These are phyloP conservation scores for Sanguinoderma infundibulare DNA, from an alignment of 1,284 basidiomycete species.

Conservation along the genomic window DNA sequence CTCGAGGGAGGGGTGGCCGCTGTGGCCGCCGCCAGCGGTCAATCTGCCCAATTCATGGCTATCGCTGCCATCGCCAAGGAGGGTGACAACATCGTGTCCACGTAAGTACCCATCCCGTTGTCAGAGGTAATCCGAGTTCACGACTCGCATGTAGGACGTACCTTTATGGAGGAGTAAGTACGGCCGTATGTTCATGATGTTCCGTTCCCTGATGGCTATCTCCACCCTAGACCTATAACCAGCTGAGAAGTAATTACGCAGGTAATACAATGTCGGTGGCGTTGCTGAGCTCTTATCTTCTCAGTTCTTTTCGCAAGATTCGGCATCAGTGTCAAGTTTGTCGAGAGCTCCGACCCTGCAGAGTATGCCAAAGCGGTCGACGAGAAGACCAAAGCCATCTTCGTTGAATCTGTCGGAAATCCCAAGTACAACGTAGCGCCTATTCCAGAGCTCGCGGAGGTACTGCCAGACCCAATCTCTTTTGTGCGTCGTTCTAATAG, in stretches of 20 bases:
- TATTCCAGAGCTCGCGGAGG: constrained; percentile 79
- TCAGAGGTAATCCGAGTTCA: background rate
- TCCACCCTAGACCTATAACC: constrained; percentile 73
- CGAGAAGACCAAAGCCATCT: constrained; percentile 79
- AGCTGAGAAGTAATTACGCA: constrained; percentile 70
- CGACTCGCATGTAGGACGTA: constrained; percentile 45
- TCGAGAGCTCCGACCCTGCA: constrained; percentile 63
- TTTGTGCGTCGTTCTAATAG: background rate
- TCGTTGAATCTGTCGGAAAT: constrained; percentile 86
- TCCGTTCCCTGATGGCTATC: background rate
- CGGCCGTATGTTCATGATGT: background rate
- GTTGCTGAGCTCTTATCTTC: constrained; percentile 1
- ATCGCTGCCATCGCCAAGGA: constrained; percentile 64
- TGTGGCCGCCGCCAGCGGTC: constrained; percentile 79
- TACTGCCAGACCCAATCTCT: constrained; percentile 20
- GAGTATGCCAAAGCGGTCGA: constrained; percentile 79
- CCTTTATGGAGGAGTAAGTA: constrained; percentile 68
- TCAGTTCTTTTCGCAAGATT: constrained; percentile 78
- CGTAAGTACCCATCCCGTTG: constrained; percentile 47
- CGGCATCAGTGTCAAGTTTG: constrained; percentile 82
- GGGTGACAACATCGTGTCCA: constrained; percentile 84
- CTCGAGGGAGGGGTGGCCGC: constrained; percentile 85
- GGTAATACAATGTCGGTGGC: too few relatives aligned
- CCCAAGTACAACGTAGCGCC: constrained; percentile 76
- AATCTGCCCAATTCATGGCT: constrained; percentile 83